These are phyloP conservation scores for Petunia hybrid DNA, from an alignment of 305 asterid species.

Conservation along the genomic window DNA sequence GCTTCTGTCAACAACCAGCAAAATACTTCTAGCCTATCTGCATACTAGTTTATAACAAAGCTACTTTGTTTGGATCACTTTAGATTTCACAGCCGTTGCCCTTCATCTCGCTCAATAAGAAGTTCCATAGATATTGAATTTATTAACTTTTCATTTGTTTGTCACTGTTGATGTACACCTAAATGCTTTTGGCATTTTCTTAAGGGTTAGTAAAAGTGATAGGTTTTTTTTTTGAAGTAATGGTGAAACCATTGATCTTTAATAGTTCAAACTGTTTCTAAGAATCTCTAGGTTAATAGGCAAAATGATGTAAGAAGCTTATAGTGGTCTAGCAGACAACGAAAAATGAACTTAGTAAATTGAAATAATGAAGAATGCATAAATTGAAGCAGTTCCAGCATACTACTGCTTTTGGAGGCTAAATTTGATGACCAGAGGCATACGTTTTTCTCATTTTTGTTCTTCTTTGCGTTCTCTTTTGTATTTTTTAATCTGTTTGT, in stretches of 20 bases:
- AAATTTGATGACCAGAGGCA: constrained; percentile 5
- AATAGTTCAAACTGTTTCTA: not conserved
- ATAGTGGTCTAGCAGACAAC: constrained; percentile 4
- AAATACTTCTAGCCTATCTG: constrained; percentile 22
- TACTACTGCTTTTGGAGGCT: constrained; percentile 15
- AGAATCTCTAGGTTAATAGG: constrained; percentile 22
- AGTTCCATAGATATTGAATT: not conserved
- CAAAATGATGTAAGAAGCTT: constrained; percentile 1
- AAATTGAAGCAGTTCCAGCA: not conserved
- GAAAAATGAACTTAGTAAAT: not conserved
- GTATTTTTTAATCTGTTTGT: not conserved
- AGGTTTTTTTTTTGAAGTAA: not conserved
- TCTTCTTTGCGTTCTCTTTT: not conserved
- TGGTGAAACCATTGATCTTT: constrained; percentile 25
- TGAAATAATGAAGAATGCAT: constrained; percentile 3
- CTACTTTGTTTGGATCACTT: not conserved
- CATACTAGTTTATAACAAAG: not conserved
- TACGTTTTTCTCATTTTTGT: not conserved
- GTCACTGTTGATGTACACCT: not conserved
- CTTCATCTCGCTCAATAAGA: not conserved
- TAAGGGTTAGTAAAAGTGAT: not conserved
- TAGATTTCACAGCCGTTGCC: not conserved
- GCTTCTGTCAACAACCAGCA: not conserved
- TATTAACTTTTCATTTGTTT: not conserved
- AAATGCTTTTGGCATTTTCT: not conserved